These are phyloP conservation scores for Carnegiea gigantea DNA, from an alignment of 179 eudicot species.

Conservation along the genomic window DNA sequence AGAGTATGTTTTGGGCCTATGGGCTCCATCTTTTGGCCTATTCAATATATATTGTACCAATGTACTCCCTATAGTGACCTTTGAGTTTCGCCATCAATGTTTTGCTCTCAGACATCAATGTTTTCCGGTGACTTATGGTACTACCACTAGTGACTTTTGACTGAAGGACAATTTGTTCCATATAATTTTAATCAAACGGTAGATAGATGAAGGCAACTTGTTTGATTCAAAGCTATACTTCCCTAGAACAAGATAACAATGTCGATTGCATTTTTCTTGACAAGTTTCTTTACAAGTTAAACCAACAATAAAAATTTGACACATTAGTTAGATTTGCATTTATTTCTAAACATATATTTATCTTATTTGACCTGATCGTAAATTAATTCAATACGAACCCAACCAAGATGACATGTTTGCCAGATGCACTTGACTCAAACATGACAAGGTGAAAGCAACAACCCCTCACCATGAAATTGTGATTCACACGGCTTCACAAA, in stretches of 20 bases:
- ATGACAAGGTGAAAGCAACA: background rate
- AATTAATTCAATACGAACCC: background rate
- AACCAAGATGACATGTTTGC: background rate
- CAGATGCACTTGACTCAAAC: background rate
- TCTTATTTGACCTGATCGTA: background rate
- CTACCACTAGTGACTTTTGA: background rate
- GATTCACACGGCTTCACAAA: background rate
- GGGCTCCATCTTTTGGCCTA: conserved; percentile 25
- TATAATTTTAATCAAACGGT: no score
- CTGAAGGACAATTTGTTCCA: no score
- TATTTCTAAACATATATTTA: no score
- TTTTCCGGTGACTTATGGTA: background rate
- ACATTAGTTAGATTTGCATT: no score
- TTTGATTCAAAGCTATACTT: no score
- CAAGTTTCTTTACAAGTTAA: no score
- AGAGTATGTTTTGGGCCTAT: conserved; percentile 31
- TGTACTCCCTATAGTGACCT: background rate
- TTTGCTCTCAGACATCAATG: background rate
- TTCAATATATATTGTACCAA: background rate
- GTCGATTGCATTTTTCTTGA: no score
- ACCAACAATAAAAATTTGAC: no score
- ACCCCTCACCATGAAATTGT: background rate
- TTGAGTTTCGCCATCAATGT: background rate
- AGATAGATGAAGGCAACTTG: no score
- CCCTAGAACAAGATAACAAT: no score